A percentile compares a stretch with the other conserved stretches of the same genome.
These are phyloP conservation scores for Esteya vermicola DNA, from an alignment of 2,329 filamentous ascomycete species.

Conservation along the genomic window DNA sequence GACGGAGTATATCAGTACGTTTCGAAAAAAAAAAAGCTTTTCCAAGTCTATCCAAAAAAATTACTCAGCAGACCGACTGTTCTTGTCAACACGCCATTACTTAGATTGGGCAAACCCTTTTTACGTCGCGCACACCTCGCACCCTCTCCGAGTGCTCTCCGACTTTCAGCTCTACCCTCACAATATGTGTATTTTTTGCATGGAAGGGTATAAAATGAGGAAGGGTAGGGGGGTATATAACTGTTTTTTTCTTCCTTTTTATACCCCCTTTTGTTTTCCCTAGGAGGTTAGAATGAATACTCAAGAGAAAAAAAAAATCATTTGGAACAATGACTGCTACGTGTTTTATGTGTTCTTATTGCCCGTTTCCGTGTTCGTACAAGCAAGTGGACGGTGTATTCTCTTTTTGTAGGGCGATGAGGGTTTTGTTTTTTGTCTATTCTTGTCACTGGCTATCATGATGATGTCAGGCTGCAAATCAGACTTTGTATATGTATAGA, in stretches of 20 bases:
- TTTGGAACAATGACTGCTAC: not conserved
- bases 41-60: slow-evolving; percentile 6
- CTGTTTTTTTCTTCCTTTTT: slow-evolving; percentile 1
- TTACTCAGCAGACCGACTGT: not conserved
- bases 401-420: not conserved
- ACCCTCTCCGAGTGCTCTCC: too few species aligned
- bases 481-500: too few species aligned
- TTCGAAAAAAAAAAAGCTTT: slow-evolving; percentile 3
- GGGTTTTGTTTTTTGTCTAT: not conserved
- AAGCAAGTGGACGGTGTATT: too few species aligned
- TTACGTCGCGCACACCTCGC: too few species aligned
- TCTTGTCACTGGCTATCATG: too few species aligned
- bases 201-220: too few species aligned
- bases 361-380: too few species aligned
- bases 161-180: too few species aligned
- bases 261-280: too few species aligned
- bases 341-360: not conserved
- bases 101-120: not conserved
- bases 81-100: not conserved
- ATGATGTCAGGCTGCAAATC: too few species aligned
- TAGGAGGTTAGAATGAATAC: slow-evolving; percentile 2
- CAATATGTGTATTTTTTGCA: too few species aligned
- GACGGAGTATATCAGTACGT: too few species aligned
- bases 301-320: not conserved
- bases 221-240: not conserved